phyloP scores from a whole-genome alignment of 208 protist genomes.

The Porcisia deanei region DNA sequence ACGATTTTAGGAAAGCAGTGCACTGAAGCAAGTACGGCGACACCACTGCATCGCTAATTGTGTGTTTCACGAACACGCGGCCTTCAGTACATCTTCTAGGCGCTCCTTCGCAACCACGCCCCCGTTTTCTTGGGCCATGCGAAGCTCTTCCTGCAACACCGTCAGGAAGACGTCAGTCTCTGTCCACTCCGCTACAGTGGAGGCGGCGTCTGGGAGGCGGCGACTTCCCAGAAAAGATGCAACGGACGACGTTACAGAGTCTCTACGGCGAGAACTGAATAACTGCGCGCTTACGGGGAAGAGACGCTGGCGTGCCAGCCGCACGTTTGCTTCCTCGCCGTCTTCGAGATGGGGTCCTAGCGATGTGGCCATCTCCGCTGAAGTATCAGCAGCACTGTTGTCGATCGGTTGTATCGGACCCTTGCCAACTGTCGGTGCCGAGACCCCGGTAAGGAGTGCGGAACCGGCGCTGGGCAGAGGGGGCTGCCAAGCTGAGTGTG shows the following conservation, averaged over 20 bases:
- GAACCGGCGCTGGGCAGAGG: not conserved
- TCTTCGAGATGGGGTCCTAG: not conserved
- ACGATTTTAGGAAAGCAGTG: not conserved
- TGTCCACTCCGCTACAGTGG: conserved; percentile 24
- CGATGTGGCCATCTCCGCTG: not conserved
- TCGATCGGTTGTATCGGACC: not conserved
- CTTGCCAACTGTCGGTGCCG: not conserved
- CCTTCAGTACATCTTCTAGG: conserved; percentile 28
- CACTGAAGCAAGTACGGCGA: no score
- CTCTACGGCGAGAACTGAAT: not conserved
- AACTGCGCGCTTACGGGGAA: conserved; percentile 5
- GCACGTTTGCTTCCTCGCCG: conserved; percentile 5
- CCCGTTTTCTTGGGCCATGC: conserved; percentile 24
- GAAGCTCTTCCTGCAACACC: conserved; percentile 27
- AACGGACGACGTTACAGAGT: not conserved
- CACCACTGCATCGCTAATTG: no score
- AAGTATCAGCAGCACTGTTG: no score
- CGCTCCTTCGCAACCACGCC: conserved; percentile 17
- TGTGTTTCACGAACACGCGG: conserved; percentile 1
- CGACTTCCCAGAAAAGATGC: conserved; percentile 23
- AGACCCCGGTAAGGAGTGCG: not conserved
- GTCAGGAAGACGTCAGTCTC: conserved; percentile 22
- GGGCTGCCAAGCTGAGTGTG: not conserved
- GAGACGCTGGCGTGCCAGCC: conserved; percentile 20
- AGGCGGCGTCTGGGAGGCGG: conserved; percentile 16